Evolutionary conservation across 1,284 basidiomycete genomes (phyloP), one percentile per base, ranked within the genome.

Genomic region (Ustilago loliicola): DNA sequence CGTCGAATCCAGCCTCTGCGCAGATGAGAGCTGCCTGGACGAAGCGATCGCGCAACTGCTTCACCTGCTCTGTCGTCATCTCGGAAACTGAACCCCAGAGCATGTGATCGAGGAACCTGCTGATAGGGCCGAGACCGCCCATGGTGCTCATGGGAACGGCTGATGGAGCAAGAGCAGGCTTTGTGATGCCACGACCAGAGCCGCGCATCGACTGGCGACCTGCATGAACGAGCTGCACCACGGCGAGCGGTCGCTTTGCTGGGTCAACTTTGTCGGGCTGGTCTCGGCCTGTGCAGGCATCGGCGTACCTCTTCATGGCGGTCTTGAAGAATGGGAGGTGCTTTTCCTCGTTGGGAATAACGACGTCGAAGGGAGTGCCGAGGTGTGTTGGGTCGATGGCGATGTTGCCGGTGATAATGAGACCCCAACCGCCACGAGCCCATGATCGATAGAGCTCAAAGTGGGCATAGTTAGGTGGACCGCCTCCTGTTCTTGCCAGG

Each of bases 371-470:
- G 1, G 94, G 94, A 10, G 95, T 89, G 0, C 92, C 90, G 1
- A 96, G 89, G 84, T 96, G 94, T 0, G 88, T 86, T 0, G 84
- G 81, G 52, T 91, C 91, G 34, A 98, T 91, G 79, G 93, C 93
- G 1, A 95, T 90, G 80, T 98, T 98, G 19, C 96, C 89, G 0
- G 95, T 95, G 58, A 96, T 88, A 61, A 98, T 88, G 88, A 97
- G 93, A 0, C 94, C 96, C 94, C 94, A 98, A 23, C 90, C 89
- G 4, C 92, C 91, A 42, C 88, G 85, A 0, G 91, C 91, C 95
- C 95, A 98, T 77, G 88, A 88, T 0, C 90, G 87, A 85, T 98
- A 98, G 27, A 98, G 89, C 1, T 87, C 83, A 45, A 89, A 86
- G 83, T 94, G 92, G 40, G 89, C 73, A 51, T 63, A 52, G 52